Conservation (phyloP, 345 rosid species). For the Ceriops decandra region DNA sequence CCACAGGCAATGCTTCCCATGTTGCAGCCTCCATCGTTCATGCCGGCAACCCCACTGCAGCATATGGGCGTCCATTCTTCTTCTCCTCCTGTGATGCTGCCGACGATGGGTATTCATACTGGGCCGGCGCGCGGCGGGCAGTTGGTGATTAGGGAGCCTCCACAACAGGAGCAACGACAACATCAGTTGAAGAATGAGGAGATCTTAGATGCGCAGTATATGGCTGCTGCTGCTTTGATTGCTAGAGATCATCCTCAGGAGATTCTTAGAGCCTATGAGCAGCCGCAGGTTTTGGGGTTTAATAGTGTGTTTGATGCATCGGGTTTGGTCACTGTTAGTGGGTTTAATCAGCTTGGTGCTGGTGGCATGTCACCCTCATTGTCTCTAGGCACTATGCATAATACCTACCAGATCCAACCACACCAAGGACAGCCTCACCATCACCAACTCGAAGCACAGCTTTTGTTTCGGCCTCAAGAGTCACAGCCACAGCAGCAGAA, state of each 20-base stretch:
- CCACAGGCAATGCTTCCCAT: conserved; percentile 51
- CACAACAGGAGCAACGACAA: conserved; percentile 24
- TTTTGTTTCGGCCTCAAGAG: conserved; percentile 51
- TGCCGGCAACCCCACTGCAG: conserved; percentile 35
- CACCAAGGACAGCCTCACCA: conserved; percentile 25
- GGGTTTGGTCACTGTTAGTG: conserved; percentile 38
- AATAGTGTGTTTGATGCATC: conserved; percentile 34
- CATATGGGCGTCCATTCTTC: conserved; percentile 33
- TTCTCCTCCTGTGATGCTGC: conserved; percentile 31
- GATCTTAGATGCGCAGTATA: conserved; percentile 57
- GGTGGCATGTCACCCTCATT: conserved; percentile 49
- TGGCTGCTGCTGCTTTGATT: conserved; percentile 52
- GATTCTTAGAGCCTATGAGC: conserved; percentile 51
- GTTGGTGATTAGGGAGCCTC: conserved; percentile 36
- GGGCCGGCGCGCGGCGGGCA: conserved; percentile 28
- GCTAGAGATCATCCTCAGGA: conserved; percentile 66
- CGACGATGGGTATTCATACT: conserved; percentile 51
- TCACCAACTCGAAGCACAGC: conserved; percentile 46
- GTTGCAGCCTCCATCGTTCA: conserved; percentile 27
- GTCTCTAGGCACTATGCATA: conserved; percentile 50
- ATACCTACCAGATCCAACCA: conserved; percentile 49
- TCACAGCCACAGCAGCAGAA: conserved; percentile 23
- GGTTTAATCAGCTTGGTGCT: conserved; percentile 37
- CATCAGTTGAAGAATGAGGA: conserved; percentile 41
- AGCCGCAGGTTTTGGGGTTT: conserved; percentile 42